These are phyloP conservation scores for Vanilla planifolia DNA, from an alignment of 106 monocot genomes.

Conservation along the genomic window DNA sequence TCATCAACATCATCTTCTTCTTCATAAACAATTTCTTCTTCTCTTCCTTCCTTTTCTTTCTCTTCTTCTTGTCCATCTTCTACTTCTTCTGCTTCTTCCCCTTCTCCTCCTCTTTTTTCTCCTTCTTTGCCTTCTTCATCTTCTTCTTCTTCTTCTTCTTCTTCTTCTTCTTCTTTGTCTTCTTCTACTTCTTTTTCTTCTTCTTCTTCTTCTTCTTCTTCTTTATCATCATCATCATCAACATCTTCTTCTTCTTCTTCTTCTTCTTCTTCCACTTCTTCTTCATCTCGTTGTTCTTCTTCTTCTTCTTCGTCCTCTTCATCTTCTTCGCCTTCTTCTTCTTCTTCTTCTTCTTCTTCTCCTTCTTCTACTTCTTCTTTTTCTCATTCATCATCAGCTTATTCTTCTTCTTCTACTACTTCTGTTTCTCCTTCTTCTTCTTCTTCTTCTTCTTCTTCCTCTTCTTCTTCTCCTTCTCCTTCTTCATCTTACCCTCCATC, in stretches of 20 bases:
- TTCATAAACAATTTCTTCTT: no score
- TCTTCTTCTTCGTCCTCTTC: no score
- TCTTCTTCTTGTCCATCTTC: no score
- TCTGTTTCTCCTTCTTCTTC: not conserved
- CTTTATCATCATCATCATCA: not conserved
- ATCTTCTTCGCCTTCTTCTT: no score
- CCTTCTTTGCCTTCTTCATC: no score
- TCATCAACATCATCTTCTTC: no score
- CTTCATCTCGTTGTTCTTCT: not conserved
- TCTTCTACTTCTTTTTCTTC: not conserved
- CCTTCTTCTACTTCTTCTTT: not conserved
- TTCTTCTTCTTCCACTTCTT: not conserved
- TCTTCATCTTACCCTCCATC: no score
- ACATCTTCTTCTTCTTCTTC: not conserved
- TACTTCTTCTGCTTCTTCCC: no score
- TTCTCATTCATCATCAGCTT: no score
- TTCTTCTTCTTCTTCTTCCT: no score
- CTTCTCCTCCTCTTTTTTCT: not conserved
- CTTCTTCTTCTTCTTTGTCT: not conserved
- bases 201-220: not conserved
- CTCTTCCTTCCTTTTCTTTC: not conserved
- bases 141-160: not conserved
- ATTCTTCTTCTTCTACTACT: no score
- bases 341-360: not conserved
- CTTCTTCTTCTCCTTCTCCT: no score